A percentile compares a stretch with the other conserved stretches of the same genome.
phyloP scores from a whole-genome alignment of 2,329 filamentous ascomycete genomes.

The Bipolaris gigantea region DNA sequence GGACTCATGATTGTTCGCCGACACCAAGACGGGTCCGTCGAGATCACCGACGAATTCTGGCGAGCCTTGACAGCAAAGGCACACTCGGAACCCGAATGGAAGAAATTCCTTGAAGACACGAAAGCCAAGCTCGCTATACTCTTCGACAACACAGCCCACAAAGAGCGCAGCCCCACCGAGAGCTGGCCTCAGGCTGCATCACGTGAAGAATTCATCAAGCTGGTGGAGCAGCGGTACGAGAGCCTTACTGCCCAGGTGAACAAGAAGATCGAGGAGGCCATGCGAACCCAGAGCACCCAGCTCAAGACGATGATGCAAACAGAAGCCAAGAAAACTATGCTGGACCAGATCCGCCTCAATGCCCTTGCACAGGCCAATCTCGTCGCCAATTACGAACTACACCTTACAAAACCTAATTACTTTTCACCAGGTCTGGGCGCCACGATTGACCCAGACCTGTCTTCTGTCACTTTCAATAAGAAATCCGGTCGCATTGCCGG shows the following conservation, averaged over 20 bases:
- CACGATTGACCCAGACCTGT: constrained; percentile 60
- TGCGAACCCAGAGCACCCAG: constrained; percentile 22
- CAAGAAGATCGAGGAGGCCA: constrained; percentile 25
- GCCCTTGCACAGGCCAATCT: constrained; percentile 39
- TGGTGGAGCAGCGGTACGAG: constrained; percentile 32
- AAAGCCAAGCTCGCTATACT: constrained; percentile 43
- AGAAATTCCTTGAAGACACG: constrained; percentile 58
- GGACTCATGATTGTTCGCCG: constrained; percentile 59
- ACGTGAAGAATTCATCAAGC: constrained; percentile 53
- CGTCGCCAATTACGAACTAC: constrained; percentile 36
- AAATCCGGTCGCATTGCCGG: constrained; percentile 13
- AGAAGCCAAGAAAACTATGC: constrained; percentile 37
- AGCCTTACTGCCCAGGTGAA: constrained; percentile 27
- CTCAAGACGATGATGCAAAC: constrained; percentile 19
- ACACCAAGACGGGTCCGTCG: constrained; percentile 54
- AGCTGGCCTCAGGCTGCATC: constrained; percentile 41
- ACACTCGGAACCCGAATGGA: constrained; percentile 51
- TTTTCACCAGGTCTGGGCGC: constrained; percentile 70
- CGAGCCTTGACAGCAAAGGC: constrained; percentile 63
- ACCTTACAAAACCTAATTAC: constrained; percentile 65
- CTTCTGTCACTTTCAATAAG: constrained; percentile 55
- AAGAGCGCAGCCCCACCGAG: constrained; percentile 7
- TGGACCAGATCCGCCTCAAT: constrained; percentile 35
- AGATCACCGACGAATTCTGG: constrained; percentile 66
- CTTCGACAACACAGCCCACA: constrained; percentile 9